phyloP scores from a whole-genome alignment of 2,329 filamentous ascomycete species.

The Diaporthe sp. region DNA sequence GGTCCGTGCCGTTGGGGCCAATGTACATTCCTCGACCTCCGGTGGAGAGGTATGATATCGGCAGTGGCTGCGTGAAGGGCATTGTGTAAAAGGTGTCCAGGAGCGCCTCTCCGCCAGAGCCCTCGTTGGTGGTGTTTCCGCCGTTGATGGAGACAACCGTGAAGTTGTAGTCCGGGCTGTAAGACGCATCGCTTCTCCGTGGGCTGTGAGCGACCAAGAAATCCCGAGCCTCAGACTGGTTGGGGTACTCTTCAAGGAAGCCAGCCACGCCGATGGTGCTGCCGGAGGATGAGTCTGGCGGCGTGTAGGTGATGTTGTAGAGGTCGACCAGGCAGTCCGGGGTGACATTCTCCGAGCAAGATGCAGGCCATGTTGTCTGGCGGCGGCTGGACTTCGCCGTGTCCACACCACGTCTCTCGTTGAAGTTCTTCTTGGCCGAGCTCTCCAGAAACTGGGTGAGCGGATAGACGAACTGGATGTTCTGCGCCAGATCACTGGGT shows the following conservation, averaged over 20 bases:
- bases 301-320: constrained; percentile 27
- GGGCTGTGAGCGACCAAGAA: constrained; percentile 18
- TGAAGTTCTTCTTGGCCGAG: constrained; percentile 22
- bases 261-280: constrained; percentile 24
- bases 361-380: constrained; percentile 2
- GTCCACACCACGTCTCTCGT: not conserved
- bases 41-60: constrained; percentile 8
- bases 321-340: constrained; percentile 28
- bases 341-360: constrained; percentile 25
- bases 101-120: constrained; percentile 22
- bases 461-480: constrained; percentile 32
- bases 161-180: constrained; percentile 29
- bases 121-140: constrained; percentile 10
- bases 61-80: constrained; percentile 31
- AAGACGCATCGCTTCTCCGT: not conserved
- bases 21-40: constrained; percentile 20
- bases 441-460: constrained; percentile 15
- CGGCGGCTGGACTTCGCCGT: not conserved
- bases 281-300: constrained; percentile 17
- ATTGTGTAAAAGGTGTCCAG: constrained; percentile 29
- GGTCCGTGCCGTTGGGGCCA: constrained; percentile 2
- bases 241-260: constrained; percentile 30
- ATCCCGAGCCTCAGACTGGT: constrained; percentile 1
- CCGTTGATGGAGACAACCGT: constrained; percentile 26
- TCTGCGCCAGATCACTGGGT: constrained; percentile 9